These are phyloP conservation scores for Pseudonitzschia delicatissima DNA, from an alignment of 108 stramenopile species.

Conservation along the genomic window DNA sequence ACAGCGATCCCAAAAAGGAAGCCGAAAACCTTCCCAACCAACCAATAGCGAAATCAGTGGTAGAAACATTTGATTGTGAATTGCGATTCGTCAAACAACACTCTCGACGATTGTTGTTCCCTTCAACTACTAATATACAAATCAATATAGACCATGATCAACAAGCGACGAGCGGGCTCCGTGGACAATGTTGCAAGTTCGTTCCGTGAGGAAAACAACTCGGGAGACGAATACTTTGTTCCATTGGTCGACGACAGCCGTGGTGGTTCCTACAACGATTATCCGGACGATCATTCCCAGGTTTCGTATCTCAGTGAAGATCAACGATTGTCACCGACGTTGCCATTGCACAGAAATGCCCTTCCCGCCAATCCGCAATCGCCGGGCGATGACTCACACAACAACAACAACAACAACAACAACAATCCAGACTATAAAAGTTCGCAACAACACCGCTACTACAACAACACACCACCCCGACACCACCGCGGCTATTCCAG, in stretches of 20 bases:
- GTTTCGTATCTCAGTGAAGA: not conserved
- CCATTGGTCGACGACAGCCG: not conserved
- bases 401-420: conserved; percentile 2
- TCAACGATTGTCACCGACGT: not conserved
- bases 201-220: not conserved
- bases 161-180: not conserved
- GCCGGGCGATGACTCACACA: not conserved
- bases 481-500: not conserved
- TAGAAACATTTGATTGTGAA: no score
- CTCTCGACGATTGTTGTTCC: no score
- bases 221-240: not conserved
- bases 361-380: conserved; percentile 3
- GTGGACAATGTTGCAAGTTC: not conserved
- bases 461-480: not conserved
- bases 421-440: conserved; percentile 15
- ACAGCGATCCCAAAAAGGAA: no score
- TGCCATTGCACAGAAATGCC: not conserved
- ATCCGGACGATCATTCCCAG: not conserved
- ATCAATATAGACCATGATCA: not conserved
- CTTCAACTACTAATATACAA: no score
- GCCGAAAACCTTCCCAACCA: no score
- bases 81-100: no score
- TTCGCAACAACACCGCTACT: conserved; percentile 4
- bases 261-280: not conserved
- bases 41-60: no score